Evolutionary conservation across 352 stramenopile genomes (phyloP), one percentile per base, ranked within the genome.

Genomic region (Pythium sp.): DNA sequence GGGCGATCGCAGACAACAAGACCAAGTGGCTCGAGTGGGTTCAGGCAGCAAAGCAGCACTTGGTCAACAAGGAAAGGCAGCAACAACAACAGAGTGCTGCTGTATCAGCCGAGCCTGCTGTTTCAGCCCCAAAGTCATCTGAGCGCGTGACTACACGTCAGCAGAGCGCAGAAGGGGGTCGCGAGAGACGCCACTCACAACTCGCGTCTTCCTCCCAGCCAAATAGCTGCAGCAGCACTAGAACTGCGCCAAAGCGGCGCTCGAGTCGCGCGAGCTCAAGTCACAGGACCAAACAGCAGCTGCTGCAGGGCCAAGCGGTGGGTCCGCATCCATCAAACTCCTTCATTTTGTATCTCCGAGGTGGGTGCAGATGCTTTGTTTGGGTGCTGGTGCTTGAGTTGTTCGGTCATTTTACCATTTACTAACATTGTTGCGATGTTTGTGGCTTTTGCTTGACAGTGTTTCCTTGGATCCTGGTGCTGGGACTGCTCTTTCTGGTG

Each of bases 21-120:
- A 63, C 62, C 14, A 94, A 94, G 72, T 91, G 84, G 79, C 57
- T 84, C 32, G 71, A 84, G 36, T 95, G 88, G 88, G 73, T 89
- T 24, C 53, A 71, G 1, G 79, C 90, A 72, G 88, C 88, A 9
- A 88, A 89, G 61, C 62, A 81, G 8, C 81, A 86, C 62, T 56
- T 94, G 5, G 32, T 24, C 1, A 18, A 49, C 32, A 64, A 61
- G 36, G 43, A 65, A 2, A 22, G 9, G 24, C 22, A 43, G 14
- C 43, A 58, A 18, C 41, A 22, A 30, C 9, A 43, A 11, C 14
- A 20, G 41, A 15, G 14, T 24, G 18, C 30, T 26, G n/a, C 22
- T 38, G 22, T 22, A 8, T 18, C 24, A 15, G 11, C n/a, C 5
- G 24, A 20, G 14, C 11, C 46, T 30, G 26, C 38, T 28, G 46